phyloP scores from a whole-genome alignment of 1,284 basidiomycete genomes.

The Heterobasidion annosum region DNA sequence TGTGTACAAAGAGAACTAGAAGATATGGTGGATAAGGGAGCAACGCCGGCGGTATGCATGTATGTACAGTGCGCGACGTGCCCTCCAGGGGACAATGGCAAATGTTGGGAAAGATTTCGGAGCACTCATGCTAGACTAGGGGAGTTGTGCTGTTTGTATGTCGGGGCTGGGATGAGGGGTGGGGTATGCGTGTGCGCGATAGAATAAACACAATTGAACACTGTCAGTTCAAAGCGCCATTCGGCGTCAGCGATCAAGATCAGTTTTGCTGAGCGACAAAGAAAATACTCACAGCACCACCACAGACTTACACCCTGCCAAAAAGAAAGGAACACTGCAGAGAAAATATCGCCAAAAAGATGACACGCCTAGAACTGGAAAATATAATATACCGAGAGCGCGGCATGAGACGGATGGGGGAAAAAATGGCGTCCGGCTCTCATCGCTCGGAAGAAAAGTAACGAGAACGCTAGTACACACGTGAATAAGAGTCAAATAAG shows the following conservation, averaged over 20 bases:
- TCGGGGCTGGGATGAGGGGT: too few relatives aligned
- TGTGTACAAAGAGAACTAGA: too few relatives aligned
- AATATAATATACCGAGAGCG: neutral
- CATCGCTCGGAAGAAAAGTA: neutral
- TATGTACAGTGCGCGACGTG: too few relatives aligned
- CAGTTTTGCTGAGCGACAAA: neutral
- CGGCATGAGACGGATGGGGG: neutral
- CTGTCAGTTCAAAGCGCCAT: neutral
- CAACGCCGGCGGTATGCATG: too few relatives aligned
- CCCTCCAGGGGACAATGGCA: neutral
- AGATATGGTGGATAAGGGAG: too few relatives aligned
- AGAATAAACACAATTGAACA: constrained; percentile 1
- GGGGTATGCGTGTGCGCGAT: constrained; percentile 6
- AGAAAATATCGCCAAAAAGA: neutral
- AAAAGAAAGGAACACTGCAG: constrained; percentile 5
- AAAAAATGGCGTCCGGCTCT: constrained; percentile 6
- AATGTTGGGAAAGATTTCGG: too few relatives aligned
- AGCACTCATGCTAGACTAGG: too few relatives aligned
- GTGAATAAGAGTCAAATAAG: neutral
- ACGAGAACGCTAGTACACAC: neutral
- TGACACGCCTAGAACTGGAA: too few relatives aligned
- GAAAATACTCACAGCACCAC: constrained; percentile 7
- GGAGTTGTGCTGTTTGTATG: too few relatives aligned
- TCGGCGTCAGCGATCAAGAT: neutral
- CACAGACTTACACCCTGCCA: constrained; percentile 10